Percentiles rank a stretch among this genome's conserved stretches.
phyloP scores from a whole-genome alignment of 2,329 filamentous ascomycete species.

The Dothistroma septosporum region DNA sequence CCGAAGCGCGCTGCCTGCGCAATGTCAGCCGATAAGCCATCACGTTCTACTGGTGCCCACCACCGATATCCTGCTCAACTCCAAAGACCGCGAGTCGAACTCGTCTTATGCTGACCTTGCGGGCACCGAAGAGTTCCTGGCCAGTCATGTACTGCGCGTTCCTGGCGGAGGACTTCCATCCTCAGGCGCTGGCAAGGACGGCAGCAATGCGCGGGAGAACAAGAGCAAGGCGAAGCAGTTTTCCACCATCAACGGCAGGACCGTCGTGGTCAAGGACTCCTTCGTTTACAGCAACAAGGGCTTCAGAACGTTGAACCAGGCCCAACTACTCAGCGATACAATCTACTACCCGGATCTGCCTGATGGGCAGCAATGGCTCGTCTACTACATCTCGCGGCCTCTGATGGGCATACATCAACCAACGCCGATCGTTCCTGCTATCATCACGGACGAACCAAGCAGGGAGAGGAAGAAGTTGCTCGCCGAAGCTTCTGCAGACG shows the following conservation, averaged over 20 bases:
- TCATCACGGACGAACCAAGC: constrained; percentile 38
- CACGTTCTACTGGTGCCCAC: constrained; percentile 91
- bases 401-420: constrained; percentile 80
- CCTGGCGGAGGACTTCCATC: constrained; percentile 51
- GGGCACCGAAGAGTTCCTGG: constrained; percentile 87
- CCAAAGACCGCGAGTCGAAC: constrained; percentile 81
- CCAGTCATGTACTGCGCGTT: constrained; percentile 91
- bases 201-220: constrained; percentile 67
- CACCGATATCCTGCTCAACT: constrained; percentile 84
- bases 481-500: constrained; percentile 28
- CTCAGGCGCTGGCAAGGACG: constrained; percentile 48
- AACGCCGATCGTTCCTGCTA: constrained; percentile 64
- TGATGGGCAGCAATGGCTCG: constrained; percentile 87
- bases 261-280: constrained; percentile 88
- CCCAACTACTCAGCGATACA: constrained; percentile 75
- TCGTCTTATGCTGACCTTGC: constrained; percentile 73
- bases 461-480: constrained; percentile 32
- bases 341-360: constrained; percentile 87
- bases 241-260: constrained; percentile 85
- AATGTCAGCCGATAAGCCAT: constrained; percentile 87
- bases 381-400: constrained; percentile 92
- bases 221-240: constrained; percentile 93
- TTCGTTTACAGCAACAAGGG: constrained; percentile 96
- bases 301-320: constrained; percentile 91
- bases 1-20: constrained; percentile 83